Conservation (phyloP, 768 basidiomycete genomes). For the Mrakia blollopis region DNA sequence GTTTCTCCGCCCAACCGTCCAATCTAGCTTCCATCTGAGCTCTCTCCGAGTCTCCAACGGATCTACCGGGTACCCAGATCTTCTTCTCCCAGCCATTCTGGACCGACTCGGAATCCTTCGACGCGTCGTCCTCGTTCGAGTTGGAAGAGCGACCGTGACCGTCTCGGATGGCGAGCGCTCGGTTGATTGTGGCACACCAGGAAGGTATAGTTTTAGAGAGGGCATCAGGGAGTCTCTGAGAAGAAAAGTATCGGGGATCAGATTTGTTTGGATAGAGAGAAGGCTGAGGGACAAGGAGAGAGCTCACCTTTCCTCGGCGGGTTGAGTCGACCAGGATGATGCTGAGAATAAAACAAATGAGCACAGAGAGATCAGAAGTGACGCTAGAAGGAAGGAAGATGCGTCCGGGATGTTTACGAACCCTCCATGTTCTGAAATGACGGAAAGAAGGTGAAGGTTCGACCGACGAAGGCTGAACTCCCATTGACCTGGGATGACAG, state of each 20-base stretch:
- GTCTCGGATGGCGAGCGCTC: conserved; percentile 44
- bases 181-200: conserved; percentile 55
- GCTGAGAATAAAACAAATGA: conserved; percentile 46
- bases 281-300: neutral
- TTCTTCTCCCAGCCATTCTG: conserved; percentile 51
- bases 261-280: neutral
- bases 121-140: neutral
- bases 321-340: conserved; percentile 88
- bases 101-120: neutral
- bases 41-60: conserved; percentile 60
- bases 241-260: neutral
- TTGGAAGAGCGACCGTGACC: conserved; percentile 44
- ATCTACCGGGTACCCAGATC: conserved; percentile 65
- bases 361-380: neutral
- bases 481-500: conserved; percentile 56
- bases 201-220: conserved; percentile 89
- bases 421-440: conserved; percentile 58
- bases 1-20: conserved; percentile 61
- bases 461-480: conserved; percentile 75
- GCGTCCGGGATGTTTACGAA: conserved; percentile 44
- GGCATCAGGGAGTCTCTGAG: conserved; percentile 76
- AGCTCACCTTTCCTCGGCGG: conserved; percentile 65
- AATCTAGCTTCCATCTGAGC: conserved; percentile 64
- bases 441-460: conserved; percentile 69
- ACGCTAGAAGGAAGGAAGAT: conserved; percentile 9